These are phyloP conservation scores for Amanita fuliginea DNA, from an alignment of 768 basidiomycete species.

Conservation along the genomic window DNA sequence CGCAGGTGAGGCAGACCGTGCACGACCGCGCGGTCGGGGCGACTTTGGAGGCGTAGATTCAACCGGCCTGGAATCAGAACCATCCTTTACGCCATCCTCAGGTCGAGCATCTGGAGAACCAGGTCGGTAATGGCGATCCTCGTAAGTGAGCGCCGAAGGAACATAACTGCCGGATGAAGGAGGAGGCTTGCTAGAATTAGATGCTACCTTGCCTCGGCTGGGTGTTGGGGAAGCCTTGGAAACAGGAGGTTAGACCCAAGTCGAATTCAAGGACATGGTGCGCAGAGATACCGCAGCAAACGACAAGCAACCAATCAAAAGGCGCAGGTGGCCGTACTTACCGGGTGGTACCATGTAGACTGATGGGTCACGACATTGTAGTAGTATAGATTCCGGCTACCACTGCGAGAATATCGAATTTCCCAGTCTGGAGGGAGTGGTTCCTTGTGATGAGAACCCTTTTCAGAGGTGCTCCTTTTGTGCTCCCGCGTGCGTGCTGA, in stretches of 20 bases:
- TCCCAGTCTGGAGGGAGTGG: conserved; percentile 54
- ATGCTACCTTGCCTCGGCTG: background rate
- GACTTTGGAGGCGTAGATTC: conserved; percentile 4
- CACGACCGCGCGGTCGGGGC: background rate
- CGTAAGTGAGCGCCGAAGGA: conserved; percentile 20
- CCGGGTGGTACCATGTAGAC: conserved; percentile 49
- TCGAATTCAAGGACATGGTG: conserved; percentile 8
- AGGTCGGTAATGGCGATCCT: conserved; percentile 61
- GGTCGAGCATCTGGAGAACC: conserved; percentile 18
- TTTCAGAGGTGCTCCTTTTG: conserved; percentile 20
- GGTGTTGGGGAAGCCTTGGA: background rate
- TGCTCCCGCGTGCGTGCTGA: conserved; percentile 30
- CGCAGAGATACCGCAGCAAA: conserved; percentile 14
- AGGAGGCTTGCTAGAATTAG: conserved; percentile 10
- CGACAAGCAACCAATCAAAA: conserved; percentile 2
- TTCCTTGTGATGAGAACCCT: conserved; percentile 12
- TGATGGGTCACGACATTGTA: conserved; percentile 46
- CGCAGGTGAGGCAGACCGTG: conserved; percentile 1
- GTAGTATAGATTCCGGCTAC: conserved; percentile 37
- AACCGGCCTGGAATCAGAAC: background rate
- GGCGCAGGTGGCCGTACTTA: conserved; percentile 17
- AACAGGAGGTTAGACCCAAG: background rate
- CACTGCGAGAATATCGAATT: conserved; percentile 37
- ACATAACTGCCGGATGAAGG: conserved; percentile 10
- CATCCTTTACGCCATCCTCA: conserved; percentile 5